phyloP scores from a whole-genome alignment of 2,329 filamentous ascomycete species.

The Diaporthe caulivora region DNA sequence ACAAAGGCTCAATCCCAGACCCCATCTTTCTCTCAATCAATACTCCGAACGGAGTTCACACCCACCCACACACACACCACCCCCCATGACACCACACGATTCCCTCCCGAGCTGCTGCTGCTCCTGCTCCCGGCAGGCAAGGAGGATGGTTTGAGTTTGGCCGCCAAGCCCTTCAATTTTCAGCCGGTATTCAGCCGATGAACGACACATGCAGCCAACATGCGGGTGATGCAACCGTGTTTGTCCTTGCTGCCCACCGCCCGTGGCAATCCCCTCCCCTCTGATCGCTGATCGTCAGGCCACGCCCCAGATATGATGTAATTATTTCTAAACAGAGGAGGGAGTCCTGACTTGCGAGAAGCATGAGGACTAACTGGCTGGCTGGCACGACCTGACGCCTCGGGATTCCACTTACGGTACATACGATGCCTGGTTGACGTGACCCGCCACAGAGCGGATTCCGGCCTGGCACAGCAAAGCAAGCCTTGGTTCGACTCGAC shows the following conservation, averaged over 20 bases:
- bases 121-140: constrained; percentile 13
- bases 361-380: neutral
- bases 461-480: neutral
- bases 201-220: constrained; percentile 29
- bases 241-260: constrained; percentile 13
- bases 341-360: constrained; percentile 17
- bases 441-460: neutral
- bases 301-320: constrained; percentile 21
- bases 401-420: neutral
- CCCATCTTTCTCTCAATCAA: too few relatives aligned
- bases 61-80: neutral
- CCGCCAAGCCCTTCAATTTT: constrained; percentile 29
- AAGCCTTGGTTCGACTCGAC: neutral
- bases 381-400: neutral
- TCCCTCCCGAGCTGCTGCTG: neutral
- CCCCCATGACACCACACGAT: neutral
- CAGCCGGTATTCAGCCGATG: constrained; percentile 27
- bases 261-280: neutral
- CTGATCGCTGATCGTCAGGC: constrained; percentile 4
- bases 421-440: neutral
- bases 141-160: constrained; percentile 21
- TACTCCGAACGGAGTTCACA: too few relatives aligned
- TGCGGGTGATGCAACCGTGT: constrained; percentile 21
- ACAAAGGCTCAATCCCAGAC: too few relatives aligned
- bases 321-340: constrained; percentile 16